A percentile compares a stretch with the other conserved stretches of the same genome.
These are phyloP conservation scores for Multifurca ochricompacta DNA, from an alignment of 768 basidiomycete genomes.

Conservation along the genomic window DNA sequence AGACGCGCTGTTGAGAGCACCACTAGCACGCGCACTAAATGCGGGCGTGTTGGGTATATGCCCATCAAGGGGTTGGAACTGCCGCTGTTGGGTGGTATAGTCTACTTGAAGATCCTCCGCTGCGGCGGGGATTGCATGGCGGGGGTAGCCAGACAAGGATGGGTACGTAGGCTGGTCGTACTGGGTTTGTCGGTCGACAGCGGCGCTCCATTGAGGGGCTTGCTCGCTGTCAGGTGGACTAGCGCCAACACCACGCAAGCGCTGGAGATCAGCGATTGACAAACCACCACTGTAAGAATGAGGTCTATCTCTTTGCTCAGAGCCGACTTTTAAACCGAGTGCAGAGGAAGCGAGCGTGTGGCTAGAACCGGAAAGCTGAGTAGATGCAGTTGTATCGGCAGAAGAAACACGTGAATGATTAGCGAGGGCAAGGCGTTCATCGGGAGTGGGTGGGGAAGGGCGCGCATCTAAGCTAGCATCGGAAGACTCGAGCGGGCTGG, in stretches of 20 bases:
- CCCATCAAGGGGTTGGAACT: slow-evolving; percentile 40
- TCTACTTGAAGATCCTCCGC: slow-evolving; percentile 39
- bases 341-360: slow-evolving; percentile 47
- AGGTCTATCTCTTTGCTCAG: slow-evolving; percentile 66
- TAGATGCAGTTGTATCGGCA: slow-evolving; percentile 63
- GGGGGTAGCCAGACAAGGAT: slow-evolving; percentile 52
- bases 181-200: slow-evolving; percentile 26
- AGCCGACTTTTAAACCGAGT: slow-evolving; percentile 46
- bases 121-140: slow-evolving; percentile 22
- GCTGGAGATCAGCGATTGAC: slow-evolving; percentile 64
- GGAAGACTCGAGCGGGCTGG: slow-evolving; percentile 67
- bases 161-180: slow-evolving; percentile 47
- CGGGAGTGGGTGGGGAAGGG: slow-evolving; percentile 54
- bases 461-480: slow-evolving; percentile 59
- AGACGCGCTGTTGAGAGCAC: slow-evolving; percentile 43
- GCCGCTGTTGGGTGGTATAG: slow-evolving; percentile 51
- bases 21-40: slow-evolving; percentile 41
- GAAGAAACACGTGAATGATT: slow-evolving; percentile 80
- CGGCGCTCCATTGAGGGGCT: slow-evolving; percentile 25
- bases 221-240: slow-evolving; percentile 25
- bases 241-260: slow-evolving; percentile 58
- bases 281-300: slow-evolving; percentile 78
- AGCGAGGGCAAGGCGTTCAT: slow-evolving; percentile 50
- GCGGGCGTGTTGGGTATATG: slow-evolving; percentile 30
- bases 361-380: slow-evolving; percentile 45